These are phyloP conservation scores for Colletotrichum cuscutae DNA, from an alignment of 2,329 filamentous ascomycete species.

Conservation along the genomic window DNA sequence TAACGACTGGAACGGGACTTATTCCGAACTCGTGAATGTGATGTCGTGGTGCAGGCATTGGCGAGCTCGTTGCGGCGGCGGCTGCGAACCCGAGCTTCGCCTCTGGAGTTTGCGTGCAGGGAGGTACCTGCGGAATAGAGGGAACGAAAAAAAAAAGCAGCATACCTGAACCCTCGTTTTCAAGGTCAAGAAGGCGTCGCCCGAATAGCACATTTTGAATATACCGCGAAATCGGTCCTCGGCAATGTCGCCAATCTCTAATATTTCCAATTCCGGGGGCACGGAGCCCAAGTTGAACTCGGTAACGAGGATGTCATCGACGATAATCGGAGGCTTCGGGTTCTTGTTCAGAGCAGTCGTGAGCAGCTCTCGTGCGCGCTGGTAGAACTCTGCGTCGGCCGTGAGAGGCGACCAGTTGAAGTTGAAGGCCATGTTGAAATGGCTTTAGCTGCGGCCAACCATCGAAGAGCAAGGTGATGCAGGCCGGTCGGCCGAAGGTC, in stretches of 20 bases:
- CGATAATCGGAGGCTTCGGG: slow-evolving; percentile 97
- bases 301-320: slow-evolving; percentile 98
- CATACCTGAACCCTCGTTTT: slow-evolving; percentile 92
- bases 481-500: slow-evolving; percentile 25
- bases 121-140: not conserved
- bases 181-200: slow-evolving; percentile 93
- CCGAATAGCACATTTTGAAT: slow-evolving; percentile 99
- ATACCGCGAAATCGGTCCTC: slow-evolving; percentile 98
- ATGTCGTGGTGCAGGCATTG: not conserved
- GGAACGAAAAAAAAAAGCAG: slow-evolving; percentile 30
- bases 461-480: slow-evolving; percentile 31
- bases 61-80: slow-evolving; percentile 5
- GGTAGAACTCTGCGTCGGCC: slow-evolving; percentile 91
- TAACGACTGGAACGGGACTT: slow-evolving; percentile 1
- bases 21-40: not conserved
- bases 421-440: slow-evolving; percentile 94
- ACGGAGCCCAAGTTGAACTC: slow-evolving; percentile 97
- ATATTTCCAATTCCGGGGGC: slow-evolving; percentile 93
- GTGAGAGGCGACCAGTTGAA: slow-evolving; percentile 99
- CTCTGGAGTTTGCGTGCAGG: slow-evolving; percentile 12
- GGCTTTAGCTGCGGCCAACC: slow-evolving; percentile 46
- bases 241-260: slow-evolving; percentile 97
- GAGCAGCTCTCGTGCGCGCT: slow-evolving; percentile 91
- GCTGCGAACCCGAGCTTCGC: slow-evolving; percentile 12
- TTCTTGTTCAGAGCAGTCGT: slow-evolving; percentile 97